A percentile compares a stretch with the other conserved stretches of the same genome.
Evolutionary conservation across 257 asterid genomes (phyloP).

Genomic region (Gynochthodes officinalis): DNA sequence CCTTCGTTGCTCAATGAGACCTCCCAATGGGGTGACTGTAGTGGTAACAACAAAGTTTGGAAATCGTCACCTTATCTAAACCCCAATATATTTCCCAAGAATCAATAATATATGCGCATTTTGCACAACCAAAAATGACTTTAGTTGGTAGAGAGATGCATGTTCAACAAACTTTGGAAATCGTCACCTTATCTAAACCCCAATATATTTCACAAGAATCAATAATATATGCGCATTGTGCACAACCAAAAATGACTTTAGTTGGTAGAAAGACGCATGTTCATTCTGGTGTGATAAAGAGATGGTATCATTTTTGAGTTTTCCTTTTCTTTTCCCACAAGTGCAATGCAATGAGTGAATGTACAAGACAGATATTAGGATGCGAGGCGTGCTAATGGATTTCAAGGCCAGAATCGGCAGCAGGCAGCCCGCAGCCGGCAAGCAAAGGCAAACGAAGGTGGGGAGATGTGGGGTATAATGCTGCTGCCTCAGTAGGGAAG

Average conservation of each 20-base stretch:
- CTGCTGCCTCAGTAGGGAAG: too few relatives aligned
- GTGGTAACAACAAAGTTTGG: not conserved
- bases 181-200: not conserved
- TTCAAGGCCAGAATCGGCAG: slow-evolving; percentile 31
- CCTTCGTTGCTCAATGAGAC: not conserved
- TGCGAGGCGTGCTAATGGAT: slow-evolving; percentile 36
- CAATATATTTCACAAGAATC: not conserved
- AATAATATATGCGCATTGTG: not conserved
- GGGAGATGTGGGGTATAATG: too few relatives aligned
- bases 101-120: not conserved
- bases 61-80: not conserved
- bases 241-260: not conserved
- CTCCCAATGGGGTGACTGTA: not conserved
- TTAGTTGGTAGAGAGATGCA: not conserved
- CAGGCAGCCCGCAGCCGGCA: slow-evolving; percentile 30
- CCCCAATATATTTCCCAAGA: not conserved
- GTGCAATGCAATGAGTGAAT: not conserved
- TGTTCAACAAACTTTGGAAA: not conserved
- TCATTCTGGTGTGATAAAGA: not conserved
- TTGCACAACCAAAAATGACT: not conserved
- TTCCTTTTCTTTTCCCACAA: not conserved
- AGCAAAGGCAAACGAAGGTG: slow-evolving; percentile 1
- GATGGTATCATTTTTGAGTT: not conserved
- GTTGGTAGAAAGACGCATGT: not conserved
- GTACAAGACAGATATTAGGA: not conserved